These are phyloP conservation scores for baker's yeast (Saccharomyces cerevisiae) DNA, from an alignment of 805 yeast species.

Conservation along the genomic window DNA sequence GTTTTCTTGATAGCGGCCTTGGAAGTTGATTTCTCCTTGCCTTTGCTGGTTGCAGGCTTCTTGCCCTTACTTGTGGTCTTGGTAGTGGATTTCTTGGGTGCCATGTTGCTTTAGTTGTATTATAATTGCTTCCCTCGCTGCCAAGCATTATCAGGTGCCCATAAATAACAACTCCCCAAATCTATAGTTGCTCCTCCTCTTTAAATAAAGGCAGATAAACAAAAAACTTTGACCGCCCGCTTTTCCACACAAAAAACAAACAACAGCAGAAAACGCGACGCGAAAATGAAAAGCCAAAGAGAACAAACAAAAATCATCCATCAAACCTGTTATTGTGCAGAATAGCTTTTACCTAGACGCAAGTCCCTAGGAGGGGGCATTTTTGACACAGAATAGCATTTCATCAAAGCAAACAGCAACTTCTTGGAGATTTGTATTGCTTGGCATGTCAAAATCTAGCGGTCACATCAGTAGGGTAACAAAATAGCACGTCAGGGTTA, in stretches of 20 bases:
- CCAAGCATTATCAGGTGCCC: background rate
- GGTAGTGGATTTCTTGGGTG: conserved; percentile 7
- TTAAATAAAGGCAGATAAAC: background rate
- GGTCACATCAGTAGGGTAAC: background rate
- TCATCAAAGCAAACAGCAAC: background rate
- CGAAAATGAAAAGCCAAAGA: background rate
- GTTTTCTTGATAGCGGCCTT: conserved; percentile 5
- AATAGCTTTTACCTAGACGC: background rate
- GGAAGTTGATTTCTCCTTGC: conserved; percentile 3
- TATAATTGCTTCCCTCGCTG: background rate
- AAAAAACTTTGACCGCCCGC: background rate
- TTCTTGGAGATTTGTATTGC: background rate
- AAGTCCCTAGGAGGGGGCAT: background rate
- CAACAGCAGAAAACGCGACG: background rate
- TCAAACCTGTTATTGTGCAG: background rate
- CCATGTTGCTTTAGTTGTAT: conserved; percentile 4
- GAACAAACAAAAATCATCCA: background rate
- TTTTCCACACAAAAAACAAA: background rate
- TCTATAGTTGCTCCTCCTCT: background rate
- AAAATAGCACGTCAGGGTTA: background rate
- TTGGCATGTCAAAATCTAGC: background rate
- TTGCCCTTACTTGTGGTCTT: conserved; percentile 1
- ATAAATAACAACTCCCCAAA: background rate
- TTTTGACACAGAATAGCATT: background rate
- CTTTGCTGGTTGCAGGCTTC: conserved; percentile 1